phyloP scores from a whole-genome alignment of 768 basidiomycete species.

The Xerocomus brunneocitrinus region DNA sequence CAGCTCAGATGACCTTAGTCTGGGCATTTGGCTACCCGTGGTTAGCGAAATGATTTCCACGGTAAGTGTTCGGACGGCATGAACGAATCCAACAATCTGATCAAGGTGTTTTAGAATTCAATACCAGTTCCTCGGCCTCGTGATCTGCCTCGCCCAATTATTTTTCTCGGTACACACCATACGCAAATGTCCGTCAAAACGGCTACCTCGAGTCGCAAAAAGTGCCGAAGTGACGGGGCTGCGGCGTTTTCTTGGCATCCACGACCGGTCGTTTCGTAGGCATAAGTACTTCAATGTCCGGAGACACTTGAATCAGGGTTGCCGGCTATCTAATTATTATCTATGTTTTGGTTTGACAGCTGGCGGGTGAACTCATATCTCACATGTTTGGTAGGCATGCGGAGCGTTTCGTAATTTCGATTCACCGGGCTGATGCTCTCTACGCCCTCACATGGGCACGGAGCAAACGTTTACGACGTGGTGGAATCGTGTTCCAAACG shows the following conservation, averaged over 20 bases:
- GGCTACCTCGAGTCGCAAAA: conserved; percentile 62
- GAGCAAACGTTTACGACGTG: background rate
- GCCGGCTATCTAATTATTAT: background rate
- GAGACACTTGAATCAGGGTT: background rate
- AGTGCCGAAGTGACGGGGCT: conserved; percentile 42
- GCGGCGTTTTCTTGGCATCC: conserved; percentile 40
- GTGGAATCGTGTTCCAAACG: background rate
- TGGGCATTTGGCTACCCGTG: conserved; percentile 25
- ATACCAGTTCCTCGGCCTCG: conserved; percentile 25
- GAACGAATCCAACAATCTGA: background rate
- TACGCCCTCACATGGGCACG: background rate
- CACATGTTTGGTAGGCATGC: background rate
- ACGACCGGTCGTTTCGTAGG: conserved; percentile 62
- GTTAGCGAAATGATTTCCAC: background rate
- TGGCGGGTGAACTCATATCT: background rate
- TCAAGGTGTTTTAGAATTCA: background rate
- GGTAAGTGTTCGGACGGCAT: conserved; percentile 4
- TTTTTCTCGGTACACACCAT: conserved; percentile 63
- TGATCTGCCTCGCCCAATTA: conserved; percentile 63
- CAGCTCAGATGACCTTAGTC: conserved; percentile 22
- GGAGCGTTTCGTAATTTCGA: background rate
- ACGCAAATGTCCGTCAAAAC: conserved; percentile 60
- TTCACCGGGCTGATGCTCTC: background rate
- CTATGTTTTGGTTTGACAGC: background rate
- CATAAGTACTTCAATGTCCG: conserved; percentile 44